Evolutionary conservation across 306 rosid species (phyloP), one percentile per base, ranked within the genome.

Genomic region (Ormosia semicastrata): DNA sequence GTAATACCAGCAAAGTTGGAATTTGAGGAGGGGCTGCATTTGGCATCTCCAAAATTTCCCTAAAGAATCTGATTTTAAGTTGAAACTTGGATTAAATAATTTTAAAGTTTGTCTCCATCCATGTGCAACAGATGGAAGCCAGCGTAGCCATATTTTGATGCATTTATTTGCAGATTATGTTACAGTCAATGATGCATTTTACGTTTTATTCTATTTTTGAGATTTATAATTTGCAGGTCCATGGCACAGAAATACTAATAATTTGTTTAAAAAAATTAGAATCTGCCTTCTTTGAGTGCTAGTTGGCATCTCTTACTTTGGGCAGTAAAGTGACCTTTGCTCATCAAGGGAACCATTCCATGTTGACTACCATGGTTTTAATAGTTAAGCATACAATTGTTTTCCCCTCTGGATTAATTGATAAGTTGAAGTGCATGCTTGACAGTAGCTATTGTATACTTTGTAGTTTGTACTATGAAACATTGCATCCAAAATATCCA

Each of bases 401-500:
- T 72, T 68, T 37, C 70, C 57, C 36, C 50, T n/a, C 15, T 44
- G 30, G 73, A 33, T 46, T 40, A 18, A 49, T 82, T 62, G 79
- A 37, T 47, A 39, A 57, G 62, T 77, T 77, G 4, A 49, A 74
- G 43, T 13, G 70, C 57, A 30, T 62, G 70, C 34, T 74, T 44
- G 53, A 50, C 17, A 46, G 70, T 71, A 56, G 77, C 69, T 69
- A 11, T 52, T 67, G 46, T 36, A 34, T 47, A 36, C 71, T 52
- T 43, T 46, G 49, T 47, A 24, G 24, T 24, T 24, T 24, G 24
- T 24, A 79, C 57, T 49, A 70, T 56, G 34, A 57, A 66, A 66
- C 75, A n/a, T 58, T 76, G 64, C 67, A 53, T 57, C 37, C 29
- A 77, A 76, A 80, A 60, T 74, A 43, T 81, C 75, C 72, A 46